Evolutionary conservation across 257 asterid species (phyloP).

Genomic region (Galeopsis tetrahit): DNA sequence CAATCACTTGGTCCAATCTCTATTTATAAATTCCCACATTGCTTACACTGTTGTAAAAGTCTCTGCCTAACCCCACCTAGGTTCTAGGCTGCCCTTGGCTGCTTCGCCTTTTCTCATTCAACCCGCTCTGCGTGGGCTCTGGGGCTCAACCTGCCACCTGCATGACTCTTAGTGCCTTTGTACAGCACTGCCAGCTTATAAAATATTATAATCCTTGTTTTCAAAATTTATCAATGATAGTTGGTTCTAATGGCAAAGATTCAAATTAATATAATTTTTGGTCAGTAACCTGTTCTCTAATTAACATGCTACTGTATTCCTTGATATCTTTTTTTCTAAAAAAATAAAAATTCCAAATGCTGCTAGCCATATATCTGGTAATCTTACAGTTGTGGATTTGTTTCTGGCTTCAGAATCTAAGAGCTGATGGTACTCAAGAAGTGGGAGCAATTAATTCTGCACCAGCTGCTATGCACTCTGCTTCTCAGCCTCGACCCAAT

Average conservation of each 20-base stretch:
- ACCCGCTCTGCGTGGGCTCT: background rate
- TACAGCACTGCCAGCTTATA: background rate
- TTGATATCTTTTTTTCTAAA: background rate
- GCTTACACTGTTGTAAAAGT: background rate
- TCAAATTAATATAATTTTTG: background rate
- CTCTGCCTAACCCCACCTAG: background rate
- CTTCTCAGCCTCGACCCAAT: slow-evolving; percentile 55
- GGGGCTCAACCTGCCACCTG: background rate
- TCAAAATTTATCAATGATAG: slow-evolving; percentile 6
- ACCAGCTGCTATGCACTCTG: slow-evolving; percentile 48
- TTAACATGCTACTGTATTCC: background rate
- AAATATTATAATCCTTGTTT: background rate
- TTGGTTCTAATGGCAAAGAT: background rate
- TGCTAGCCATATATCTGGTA: slow-evolving; percentile 19
- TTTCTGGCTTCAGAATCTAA: slow-evolving; percentile 51
- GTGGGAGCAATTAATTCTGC: slow-evolving; percentile 51
- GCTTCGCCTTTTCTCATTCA: background rate
- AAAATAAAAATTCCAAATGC: background rate
- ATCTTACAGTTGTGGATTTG: slow-evolving; percentile 27
- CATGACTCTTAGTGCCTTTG: background rate
- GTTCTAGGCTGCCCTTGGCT: background rate
- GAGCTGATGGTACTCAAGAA: slow-evolving; percentile 53
- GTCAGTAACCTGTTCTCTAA: background rate
- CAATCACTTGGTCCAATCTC: background rate
- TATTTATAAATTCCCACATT: background rate